Conservation (phyloP, 495 filamentous ascomycete species). For the Lophium mytilinum region DNA sequence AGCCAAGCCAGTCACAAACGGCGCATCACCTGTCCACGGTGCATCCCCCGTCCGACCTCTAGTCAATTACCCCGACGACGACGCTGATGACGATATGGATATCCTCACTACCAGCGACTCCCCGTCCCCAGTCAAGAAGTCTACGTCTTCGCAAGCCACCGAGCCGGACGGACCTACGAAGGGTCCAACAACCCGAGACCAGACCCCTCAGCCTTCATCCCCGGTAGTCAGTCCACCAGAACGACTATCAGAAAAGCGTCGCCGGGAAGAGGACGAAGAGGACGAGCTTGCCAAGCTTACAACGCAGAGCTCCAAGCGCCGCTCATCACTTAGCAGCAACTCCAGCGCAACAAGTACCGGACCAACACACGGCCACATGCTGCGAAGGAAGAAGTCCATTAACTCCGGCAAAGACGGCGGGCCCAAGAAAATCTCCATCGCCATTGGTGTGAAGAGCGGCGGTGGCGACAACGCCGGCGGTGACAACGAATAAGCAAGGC, state of each 20-base stretch:
- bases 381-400: conserved; percentile 26
- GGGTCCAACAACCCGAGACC: conserved; percentile 8
- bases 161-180: conserved; percentile 9
- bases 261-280: conserved; percentile 75
- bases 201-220: conserved; percentile 28
- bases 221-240: conserved; percentile 50
- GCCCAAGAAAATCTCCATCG: conserved; percentile 29
- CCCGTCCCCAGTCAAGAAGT: conserved; percentile 3
- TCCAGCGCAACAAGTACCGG: conserved; percentile 7
- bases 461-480: background rate
- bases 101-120: conserved; percentile 41
- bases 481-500: background rate
- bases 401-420: conserved; percentile 28
- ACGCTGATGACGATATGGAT: conserved; percentile 49
- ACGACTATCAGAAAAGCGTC: conserved; percentile 79
- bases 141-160: background rate
- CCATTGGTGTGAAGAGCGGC: conserved; percentile 21
- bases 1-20: conserved; percentile 28
- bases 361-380: conserved; percentile 10
- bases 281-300: conserved; percentile 40
- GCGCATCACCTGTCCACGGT: conserved; percentile 48
- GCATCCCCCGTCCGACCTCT: conserved; percentile 62
- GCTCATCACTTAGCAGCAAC: conserved; percentile 25
- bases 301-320: conserved; percentile 22
- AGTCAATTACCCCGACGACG: conserved; percentile 87